Evolutionary conservation across 768 basidiomycete species (phyloP).

Genomic region (Trametes cingulata): DNA sequence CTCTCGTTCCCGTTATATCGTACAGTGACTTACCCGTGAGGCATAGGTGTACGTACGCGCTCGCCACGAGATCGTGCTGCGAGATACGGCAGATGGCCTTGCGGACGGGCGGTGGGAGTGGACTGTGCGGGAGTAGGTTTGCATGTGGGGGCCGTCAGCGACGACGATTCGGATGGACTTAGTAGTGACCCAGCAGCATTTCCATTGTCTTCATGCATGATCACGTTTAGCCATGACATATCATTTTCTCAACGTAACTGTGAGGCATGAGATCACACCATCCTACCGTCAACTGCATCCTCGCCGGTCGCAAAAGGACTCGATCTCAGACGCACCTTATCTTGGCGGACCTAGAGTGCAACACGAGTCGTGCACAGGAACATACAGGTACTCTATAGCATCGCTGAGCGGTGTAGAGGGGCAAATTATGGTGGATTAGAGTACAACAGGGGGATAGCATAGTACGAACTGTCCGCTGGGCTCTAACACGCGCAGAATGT

Average conservation of each 20-base stretch:
- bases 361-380: too few species aligned
- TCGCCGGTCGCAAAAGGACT: too few species aligned
- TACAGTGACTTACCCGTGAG: background rate
- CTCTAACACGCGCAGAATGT: too few species aligned
- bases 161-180: too few species aligned
- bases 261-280: too few species aligned
- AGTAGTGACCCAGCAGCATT: background rate
- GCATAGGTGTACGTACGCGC: constrained; percentile 79
- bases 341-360: too few species aligned
- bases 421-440: constrained; percentile 10
- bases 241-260: too few species aligned
- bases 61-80: constrained; percentile 88
- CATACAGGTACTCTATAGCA: background rate
- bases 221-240: too few species aligned
- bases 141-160: too few species aligned
- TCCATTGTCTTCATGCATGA: background rate
- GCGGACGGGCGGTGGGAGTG: constrained; percentile 83
- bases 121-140: constrained; percentile 36
- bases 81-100: constrained; percentile 90
- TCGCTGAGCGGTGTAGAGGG: background rate
- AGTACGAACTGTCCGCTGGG: background rate
- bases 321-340: too few species aligned
- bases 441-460: background rate
- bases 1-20: background rate
- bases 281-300: too few species aligned